These are phyloP conservation scores for Fusarium mexicanum DNA, from an alignment of 2,329 filamentous ascomycete genomes.

Conservation along the genomic window DNA sequence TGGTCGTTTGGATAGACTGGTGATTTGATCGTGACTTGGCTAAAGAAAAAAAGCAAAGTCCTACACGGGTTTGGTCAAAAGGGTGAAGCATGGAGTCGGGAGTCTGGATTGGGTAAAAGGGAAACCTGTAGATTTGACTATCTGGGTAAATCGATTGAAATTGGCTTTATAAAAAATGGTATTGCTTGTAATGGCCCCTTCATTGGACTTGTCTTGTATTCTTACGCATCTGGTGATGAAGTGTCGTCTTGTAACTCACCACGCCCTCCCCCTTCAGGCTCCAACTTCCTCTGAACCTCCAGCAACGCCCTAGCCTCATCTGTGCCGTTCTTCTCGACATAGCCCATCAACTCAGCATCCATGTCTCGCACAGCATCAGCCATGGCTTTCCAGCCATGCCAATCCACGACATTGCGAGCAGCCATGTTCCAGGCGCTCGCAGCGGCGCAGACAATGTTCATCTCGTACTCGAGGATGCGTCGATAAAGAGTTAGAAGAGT, in stretches of 20 bases:
- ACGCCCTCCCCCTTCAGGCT: conserved; percentile 22
- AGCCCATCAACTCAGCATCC: conserved; percentile 40
- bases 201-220: neutral
- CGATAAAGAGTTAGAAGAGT: conserved; percentile 45
- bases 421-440: conserved; percentile 51
- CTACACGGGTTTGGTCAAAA: neutral
- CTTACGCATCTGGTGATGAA: neutral
- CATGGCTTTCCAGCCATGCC: conserved; percentile 45
- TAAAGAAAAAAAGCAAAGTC: neutral
- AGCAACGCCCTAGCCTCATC: conserved; percentile 28
- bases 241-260: neutral
- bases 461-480: conserved; percentile 50
- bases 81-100: neutral
- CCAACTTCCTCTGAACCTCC: conserved; percentile 23
- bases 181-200: neutral
- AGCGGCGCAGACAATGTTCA: conserved; percentile 53
- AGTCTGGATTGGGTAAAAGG: neutral
- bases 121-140: conserved; percentile 8
- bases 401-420: conserved; percentile 50
- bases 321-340: conserved; percentile 37
- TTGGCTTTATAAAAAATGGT: neutral
- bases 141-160: neutral
- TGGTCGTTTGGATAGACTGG: neutral
- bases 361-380: conserved; percentile 40
- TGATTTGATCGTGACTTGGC: neutral